Conservation (phyloP, 2,329 filamentous ascomycete species). For the Fusarium nygamai region DNA sequence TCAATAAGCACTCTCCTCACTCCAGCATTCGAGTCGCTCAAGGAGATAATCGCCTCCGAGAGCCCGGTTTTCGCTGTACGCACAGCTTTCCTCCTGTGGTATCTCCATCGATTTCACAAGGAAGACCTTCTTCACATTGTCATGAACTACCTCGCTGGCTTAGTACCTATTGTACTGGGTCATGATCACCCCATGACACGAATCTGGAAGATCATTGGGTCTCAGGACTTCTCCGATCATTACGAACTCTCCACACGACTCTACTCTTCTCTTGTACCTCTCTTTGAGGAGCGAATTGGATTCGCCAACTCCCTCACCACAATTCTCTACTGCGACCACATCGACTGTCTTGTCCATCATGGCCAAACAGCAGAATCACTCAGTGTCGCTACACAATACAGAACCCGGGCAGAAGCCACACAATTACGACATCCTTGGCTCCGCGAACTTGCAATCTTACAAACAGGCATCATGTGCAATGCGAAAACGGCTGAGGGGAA, state of each 20-base stretch:
- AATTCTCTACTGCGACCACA: constrained; percentile 48
- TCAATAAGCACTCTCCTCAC: constrained; percentile 45
- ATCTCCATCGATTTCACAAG: constrained; percentile 48
- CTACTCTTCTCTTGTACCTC: constrained; percentile 45
- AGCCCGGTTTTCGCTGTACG: constrained; percentile 48
- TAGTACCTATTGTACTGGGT: constrained; percentile 46
- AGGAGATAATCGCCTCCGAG: constrained; percentile 47
- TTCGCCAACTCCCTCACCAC: constrained; percentile 48
- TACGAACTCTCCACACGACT: constrained; percentile 46
- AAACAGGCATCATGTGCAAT: constrained; percentile 45
- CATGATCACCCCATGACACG: constrained; percentile 44
- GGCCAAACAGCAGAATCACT: constrained; percentile 43
- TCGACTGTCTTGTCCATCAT: constrained; percentile 47
- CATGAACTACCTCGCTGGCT: constrained; percentile 44
- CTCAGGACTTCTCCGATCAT: constrained; percentile 47
- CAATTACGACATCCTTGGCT: constrained; percentile 46
- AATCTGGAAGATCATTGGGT: constrained; percentile 47
- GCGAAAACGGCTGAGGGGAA: constrained; percentile 45
- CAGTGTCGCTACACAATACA: constrained; percentile 43
- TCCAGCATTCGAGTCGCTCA: constrained; percentile 49
- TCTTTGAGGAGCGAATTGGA: constrained; percentile 46
- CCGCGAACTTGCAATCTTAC: constrained; percentile 45
- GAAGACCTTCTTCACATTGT: constrained; percentile 47
- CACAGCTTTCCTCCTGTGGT: constrained; percentile 50
- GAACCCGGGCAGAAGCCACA: constrained; percentile 43